These are phyloP conservation scores for Cryptococcus deneoformans DNA, from an alignment of 1,284 basidiomycete genomes.

Conservation along the genomic window DNA sequence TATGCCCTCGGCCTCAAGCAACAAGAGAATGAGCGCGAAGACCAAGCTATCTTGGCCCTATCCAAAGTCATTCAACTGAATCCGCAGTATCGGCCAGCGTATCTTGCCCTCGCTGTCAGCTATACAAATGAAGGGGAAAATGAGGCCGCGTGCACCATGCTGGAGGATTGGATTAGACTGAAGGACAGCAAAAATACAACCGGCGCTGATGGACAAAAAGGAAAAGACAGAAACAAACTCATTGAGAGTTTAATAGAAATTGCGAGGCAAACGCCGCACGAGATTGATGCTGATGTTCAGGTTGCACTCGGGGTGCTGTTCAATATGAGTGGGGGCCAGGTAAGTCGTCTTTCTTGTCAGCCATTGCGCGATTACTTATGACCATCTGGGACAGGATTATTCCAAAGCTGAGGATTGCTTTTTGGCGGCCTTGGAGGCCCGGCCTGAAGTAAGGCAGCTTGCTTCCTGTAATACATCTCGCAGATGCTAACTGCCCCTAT, in stretches of 20 bases:
- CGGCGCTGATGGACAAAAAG: conserved; percentile 1
- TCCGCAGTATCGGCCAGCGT: conserved; percentile 69
- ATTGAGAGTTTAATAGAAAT: conserved; percentile 48
- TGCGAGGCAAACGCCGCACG: conserved; percentile 49
- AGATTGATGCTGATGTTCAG: conserved; percentile 88
- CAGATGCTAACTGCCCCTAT: conserved; percentile 5
- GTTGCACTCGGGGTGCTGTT: conserved; percentile 91
- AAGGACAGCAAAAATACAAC: conserved; percentile 6
- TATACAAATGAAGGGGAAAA: conserved; percentile 89
- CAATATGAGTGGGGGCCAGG: conserved; percentile 61
- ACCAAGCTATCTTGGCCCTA: conserved; percentile 83
- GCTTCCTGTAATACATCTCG: background rate
- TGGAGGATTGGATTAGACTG: conserved; percentile 67
- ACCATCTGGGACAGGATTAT: conserved; percentile 63
- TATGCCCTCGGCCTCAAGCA: conserved; percentile 93
- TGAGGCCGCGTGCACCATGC: conserved; percentile 67
- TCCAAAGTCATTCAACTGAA: conserved; percentile 78
- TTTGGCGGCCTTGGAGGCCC: conserved; percentile 80
- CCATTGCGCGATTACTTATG: background rate
- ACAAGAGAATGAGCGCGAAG: conserved; percentile 96
- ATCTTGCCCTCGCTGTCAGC: conserved; percentile 88
- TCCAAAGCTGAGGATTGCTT: conserved; percentile 93
- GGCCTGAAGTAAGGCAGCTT: conserved; percentile 67
- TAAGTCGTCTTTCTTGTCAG: background rate
- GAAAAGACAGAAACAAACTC: conserved; percentile 22